Percentiles rank a stretch among this genome's conserved stretches.
These are phyloP conservation scores for Cadophora malorum DNA, from an alignment of 2,329 filamentous ascomycete genomes.

Conservation along the genomic window DNA sequence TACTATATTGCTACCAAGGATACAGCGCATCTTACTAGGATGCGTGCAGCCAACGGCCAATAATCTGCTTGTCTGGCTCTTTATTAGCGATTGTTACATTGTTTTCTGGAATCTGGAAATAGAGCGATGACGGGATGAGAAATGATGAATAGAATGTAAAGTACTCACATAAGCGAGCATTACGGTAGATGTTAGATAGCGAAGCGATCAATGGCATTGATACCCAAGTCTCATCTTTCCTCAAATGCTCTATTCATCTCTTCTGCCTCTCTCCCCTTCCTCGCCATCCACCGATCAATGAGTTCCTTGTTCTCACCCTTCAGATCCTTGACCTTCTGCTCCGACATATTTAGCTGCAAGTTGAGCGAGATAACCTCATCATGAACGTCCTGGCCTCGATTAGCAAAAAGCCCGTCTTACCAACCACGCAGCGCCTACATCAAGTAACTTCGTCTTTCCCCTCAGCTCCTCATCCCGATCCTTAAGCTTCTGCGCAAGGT, in stretches of 20 bases:
- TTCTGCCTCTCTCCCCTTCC: slow-evolving; percentile 85
- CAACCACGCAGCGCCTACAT: slow-evolving; percentile 55
- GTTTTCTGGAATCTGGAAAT: slow-evolving; percentile 1
- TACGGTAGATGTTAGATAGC: slow-evolving; percentile 18
- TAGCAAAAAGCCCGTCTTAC: slow-evolving; percentile 12
- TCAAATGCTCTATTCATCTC: slow-evolving; percentile 73
- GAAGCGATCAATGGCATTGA: slow-evolving; percentile 19
- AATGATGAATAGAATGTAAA: slow-evolving; percentile 15
- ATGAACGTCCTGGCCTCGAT: slow-evolving; percentile 70
- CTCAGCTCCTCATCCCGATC: slow-evolving; percentile 86
- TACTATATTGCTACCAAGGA: slow-evolving; percentile 86
- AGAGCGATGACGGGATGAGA: slow-evolving; percentile 14
- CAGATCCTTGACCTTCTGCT: slow-evolving; percentile 75
- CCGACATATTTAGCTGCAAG: slow-evolving; percentile 85
- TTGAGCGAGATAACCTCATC: slow-evolving; percentile 91
- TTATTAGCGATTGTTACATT: neutral
- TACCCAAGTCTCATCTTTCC: slow-evolving; percentile 24
- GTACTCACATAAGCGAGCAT: slow-evolving; percentile 12
- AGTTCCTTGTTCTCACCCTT: slow-evolving; percentile 86
- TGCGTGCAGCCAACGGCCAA: slow-evolving; percentile 13
- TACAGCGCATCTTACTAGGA: slow-evolving; percentile 16
- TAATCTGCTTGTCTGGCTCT: neutral
- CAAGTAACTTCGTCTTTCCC: slow-evolving; percentile 82
- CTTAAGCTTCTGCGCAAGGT: slow-evolving; percentile 69
- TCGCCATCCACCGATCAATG: slow-evolving; percentile 88